These are phyloP conservation scores for Aspergillus pseudonomiae DNA, from an alignment of 2,329 filamentous ascomycete genomes.

Conservation along the genomic window DNA sequence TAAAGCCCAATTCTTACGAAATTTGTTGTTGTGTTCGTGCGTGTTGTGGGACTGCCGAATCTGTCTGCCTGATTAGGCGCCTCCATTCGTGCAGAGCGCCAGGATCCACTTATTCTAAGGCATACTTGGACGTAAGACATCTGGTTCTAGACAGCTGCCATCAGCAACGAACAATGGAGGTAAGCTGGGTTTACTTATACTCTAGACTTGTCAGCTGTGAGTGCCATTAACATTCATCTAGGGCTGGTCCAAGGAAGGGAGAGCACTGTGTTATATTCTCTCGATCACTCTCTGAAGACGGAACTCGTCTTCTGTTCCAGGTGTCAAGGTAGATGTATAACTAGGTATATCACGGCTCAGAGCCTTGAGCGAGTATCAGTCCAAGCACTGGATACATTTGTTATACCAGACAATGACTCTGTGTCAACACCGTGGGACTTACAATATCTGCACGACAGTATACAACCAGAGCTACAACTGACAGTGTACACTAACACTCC, in stretches of 20 bases:
- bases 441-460: not conserved
- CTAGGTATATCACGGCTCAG: too few relatives aligned
- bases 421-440: not conserved
- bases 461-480: not conserved
- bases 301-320: too few relatives aligned
- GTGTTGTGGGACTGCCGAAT: not conserved
- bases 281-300: too few relatives aligned
- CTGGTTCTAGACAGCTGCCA: not conserved
- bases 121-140: not conserved
- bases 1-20: too few relatives aligned
- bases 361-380: not conserved
- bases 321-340: too few relatives aligned
- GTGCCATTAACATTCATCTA: not conserved
- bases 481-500: not conserved
- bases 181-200: not conserved
- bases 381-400: not conserved
- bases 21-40: not conserved
- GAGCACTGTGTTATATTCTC: too few relatives aligned
- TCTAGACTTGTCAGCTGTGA: not conserved
- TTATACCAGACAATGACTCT: not conserved
- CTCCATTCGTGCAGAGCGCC: not conserved
- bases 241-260: not conserved
- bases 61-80: not conserved
- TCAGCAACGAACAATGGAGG: not conserved
- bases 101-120: not conserved